phyloP scores from a whole-genome alignment of 352 stramenopile species.

The Nothophytophthora sp. region DNA sequence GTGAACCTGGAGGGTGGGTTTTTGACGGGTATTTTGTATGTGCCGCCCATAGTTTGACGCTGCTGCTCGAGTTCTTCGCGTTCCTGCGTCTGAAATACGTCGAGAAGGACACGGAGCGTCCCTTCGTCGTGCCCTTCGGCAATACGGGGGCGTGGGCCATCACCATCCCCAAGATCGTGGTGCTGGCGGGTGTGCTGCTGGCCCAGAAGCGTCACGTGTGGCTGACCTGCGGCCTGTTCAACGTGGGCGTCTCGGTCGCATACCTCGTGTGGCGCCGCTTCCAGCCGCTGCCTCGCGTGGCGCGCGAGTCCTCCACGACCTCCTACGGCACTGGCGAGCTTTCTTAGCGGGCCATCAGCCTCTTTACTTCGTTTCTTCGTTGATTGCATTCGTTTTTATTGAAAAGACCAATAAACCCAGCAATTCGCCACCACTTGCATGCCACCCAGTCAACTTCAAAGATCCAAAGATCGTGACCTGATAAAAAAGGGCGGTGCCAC shows the following conservation, averaged over 20 bases:
- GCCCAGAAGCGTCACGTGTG: slow-evolving; percentile 68
- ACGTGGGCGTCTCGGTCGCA: slow-evolving; percentile 47
- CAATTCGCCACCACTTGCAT: too few relatives aligned
- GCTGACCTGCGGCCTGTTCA: slow-evolving; percentile 76
- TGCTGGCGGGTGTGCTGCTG: slow-evolving; percentile 72
- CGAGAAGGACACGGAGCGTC: slow-evolving; percentile 70
- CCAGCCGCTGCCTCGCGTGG: slow-evolving; percentile 24
- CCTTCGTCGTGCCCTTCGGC: slow-evolving; percentile 76
- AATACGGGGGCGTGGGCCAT: slow-evolving; percentile 72
- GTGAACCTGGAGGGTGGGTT: background rate
- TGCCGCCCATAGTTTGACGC: slow-evolving; percentile 43
- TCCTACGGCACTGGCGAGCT: slow-evolving; percentile 37
- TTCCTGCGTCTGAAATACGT: slow-evolving; percentile 86
- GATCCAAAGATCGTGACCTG: too few relatives aligned
- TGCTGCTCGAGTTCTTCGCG: slow-evolving; percentile 84
- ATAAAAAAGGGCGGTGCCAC: too few relatives aligned
- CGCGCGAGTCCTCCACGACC: slow-evolving; percentile 7
- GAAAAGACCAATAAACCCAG: too few relatives aligned
- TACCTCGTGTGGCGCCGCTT: slow-evolving; percentile 74
- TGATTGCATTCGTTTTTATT: too few relatives aligned
- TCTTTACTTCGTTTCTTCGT: too few relatives aligned
- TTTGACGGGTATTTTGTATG: slow-evolving; percentile 1
- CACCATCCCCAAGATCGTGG: slow-evolving; percentile 80
- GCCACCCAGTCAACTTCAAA: too few relatives aligned
- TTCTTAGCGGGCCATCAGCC: slow-evolving; percentile 29